Percentiles rank a stretch among this genome's conserved stretches.
Evolutionary conservation across 2,329 filamentous ascomycete species (phyloP).

Genomic region (Diplodia scrobiculata): DNA sequence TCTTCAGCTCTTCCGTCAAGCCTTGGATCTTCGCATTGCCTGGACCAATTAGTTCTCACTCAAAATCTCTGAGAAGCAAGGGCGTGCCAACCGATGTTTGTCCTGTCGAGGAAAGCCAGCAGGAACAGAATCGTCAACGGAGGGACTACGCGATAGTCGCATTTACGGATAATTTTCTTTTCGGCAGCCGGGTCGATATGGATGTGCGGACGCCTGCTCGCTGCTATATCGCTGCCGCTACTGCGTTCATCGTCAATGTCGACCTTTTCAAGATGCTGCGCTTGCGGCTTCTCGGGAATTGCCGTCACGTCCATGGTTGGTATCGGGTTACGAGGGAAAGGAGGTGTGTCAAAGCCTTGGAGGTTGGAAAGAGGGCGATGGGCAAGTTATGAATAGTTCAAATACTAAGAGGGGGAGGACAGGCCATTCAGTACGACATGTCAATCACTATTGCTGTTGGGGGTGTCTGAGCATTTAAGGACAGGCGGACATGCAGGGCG

Average conservation of each 20-base stretch:
- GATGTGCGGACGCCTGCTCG: not conserved
- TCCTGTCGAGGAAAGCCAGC: constrained; percentile 39
- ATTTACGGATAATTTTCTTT: constrained; percentile 53
- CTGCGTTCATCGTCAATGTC: constrained; percentile 8
- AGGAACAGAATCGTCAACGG: constrained; percentile 43
- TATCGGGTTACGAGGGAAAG: not conserved
- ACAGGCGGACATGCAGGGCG: not conserved
- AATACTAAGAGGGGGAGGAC: not conserved
- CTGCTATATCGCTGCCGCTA: not conserved
- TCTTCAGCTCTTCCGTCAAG: constrained; percentile 33
- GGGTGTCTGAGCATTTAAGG: constrained; percentile 5
- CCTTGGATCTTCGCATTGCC: constrained; percentile 50
- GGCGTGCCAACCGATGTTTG: constrained; percentile 40
- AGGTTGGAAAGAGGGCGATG: too few species aligned
- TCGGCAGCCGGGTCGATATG: constrained; percentile 46
- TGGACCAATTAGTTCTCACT: constrained; percentile 27
- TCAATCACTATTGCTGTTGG: not conserved
- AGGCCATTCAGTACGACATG: not conserved
- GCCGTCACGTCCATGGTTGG: constrained; percentile 5
- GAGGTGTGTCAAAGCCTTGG: too few species aligned
- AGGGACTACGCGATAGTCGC: constrained; percentile 53
- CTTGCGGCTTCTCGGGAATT: constrained; percentile 1
- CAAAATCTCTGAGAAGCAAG: not conserved
- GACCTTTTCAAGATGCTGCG: constrained; percentile 12
- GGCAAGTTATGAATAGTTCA: not conserved